A percentile compares a stretch with the other conserved stretches of the same genome.
phyloP scores from a whole-genome alignment of 805 yeast species.

The Diddensiella santjacobensis region DNA sequence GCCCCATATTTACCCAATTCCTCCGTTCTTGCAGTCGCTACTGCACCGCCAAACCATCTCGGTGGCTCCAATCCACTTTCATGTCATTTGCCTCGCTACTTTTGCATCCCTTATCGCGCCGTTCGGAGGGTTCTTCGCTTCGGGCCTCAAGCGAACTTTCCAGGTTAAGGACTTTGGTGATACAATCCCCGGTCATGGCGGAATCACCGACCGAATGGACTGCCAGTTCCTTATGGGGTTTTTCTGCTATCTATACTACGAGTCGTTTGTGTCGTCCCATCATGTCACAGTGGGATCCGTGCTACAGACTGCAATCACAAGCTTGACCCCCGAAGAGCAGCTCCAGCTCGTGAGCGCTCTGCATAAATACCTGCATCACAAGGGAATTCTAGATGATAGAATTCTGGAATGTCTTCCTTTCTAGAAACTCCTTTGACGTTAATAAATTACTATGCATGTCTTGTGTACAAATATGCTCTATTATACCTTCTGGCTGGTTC shows the following conservation, averaged over 20 bases:
- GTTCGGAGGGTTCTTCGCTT: conserved; percentile 96
- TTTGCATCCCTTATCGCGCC: conserved; percentile 98
- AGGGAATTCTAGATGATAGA: conserved; percentile 24
- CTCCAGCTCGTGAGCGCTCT: conserved; percentile 57
- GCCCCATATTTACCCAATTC: conserved; percentile 73
- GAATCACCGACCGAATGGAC: conserved; percentile 95
- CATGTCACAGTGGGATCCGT: conserved; percentile 61
- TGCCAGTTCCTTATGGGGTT: conserved; percentile 98
- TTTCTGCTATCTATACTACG: conserved; percentile 86
- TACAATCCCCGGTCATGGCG: conserved; percentile 98
- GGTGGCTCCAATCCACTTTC: conserved; percentile 85
- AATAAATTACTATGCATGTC: too few relatives aligned
- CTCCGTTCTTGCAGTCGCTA: conserved; percentile 53
- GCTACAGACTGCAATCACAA: conserved; percentile 69
- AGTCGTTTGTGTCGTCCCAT: conserved; percentile 76
- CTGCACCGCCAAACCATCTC: conserved; percentile 48
- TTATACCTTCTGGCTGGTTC: not conserved
- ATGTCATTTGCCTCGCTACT: conserved; percentile 78
- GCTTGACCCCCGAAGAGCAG: conserved; percentile 63
- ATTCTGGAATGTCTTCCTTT: not conserved
- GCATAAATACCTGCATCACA: conserved; percentile 45
- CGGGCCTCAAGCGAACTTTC: conserved; percentile 95
- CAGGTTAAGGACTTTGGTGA: conserved; percentile 97
- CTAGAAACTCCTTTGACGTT: too few relatives aligned
- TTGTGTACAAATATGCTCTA: too few relatives aligned